Evolutionary conservation across 169 alveolate genomes (phyloP), one percentile per base, ranked within the genome.

Genomic region (Cryptosporidium muris): DNA sequence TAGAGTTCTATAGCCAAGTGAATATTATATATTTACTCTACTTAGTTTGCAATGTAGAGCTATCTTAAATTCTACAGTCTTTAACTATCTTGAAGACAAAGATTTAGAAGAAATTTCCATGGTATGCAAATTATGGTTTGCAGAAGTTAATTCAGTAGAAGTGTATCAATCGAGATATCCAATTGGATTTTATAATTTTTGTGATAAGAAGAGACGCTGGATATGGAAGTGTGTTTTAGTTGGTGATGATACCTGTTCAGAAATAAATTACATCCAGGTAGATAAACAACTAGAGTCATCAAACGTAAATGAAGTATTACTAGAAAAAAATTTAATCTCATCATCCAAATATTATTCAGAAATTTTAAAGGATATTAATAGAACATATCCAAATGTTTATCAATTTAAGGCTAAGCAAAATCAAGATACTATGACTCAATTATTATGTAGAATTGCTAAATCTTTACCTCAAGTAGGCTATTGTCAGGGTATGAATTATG

Each of bases 401-500:
- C 64, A 74, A 16, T 74, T 74, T 42, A 66, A 74, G 37, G 45
- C 5, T 1, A 7, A 42, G 11, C 74, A 74, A 48, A 74, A 74
- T 48, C 85, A 74, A 34, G 25, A 45, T 25, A 74, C 54, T 37
- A 74, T 74, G 85, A 1, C 60, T 3, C 43, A 49, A 48, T 47
- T 56, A 12, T 68, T 74, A 25, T 74, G 54, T 25, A 74, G 48
- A 64, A 74, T 74, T n/a, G 54, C 85, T 3, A 58, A 40, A 58
- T 56, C 85, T 9, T 36, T 74, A 16, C 85, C 85, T 5, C 37
- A 74, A 6, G 85, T 74, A 37, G 85, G 85, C 4, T 74, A 74
- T 63, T 74, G 85, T 34, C 85, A 74, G 51, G 85, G 85, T 43
- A 74, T 74, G 85, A 74, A 74, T 42, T 74, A 74, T 48, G 40